Base-by-base conservation (phyloP, 495 filamentous ascomycete species). In the Rhypophila decipiens region DNA sequence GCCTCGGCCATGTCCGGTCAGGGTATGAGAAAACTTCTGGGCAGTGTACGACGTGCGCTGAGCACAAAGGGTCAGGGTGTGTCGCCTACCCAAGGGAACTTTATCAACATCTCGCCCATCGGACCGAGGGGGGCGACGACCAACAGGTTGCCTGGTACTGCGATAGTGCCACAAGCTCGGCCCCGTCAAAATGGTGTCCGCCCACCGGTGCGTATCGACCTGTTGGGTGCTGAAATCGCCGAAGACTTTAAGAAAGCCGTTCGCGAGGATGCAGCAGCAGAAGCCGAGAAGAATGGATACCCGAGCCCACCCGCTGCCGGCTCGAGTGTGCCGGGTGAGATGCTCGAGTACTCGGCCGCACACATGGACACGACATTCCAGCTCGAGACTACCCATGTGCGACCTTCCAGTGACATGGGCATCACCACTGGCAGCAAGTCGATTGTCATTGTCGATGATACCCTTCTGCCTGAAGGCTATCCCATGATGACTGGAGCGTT, bases 371-470 rank as follows among this genome's bases (percentile, higher is more conserved):
- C 49, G 0, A 45, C 64, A 27, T 61, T 57, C 8, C 31, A 36
- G n/a, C 31, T 53, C 13, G 42, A 44, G 2, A 45, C 51, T 33
- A 24, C 42, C 4, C 53, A 65, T 21, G 44, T 55, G 11, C 58
- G 67, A 13, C 65, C 69, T 3, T 51, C 50, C 10, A 74, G 71
- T 39, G 71, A 76, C 46, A 61, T 60, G 42, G 81, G 73, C 23
- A 71, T 94, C 24, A 91, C 88, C 0, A 74, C 72, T 31, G 87
- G 87, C 5, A 94, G 87, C 64, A 78, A 86, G 51, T 94, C 88
- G 0, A 93, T 96, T 52, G 79, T 94, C 23, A 93, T 96, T 54
- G 80, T 95, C 13, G 86, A 96, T 58, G 85, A 84, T 44, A 84
- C 82, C 3, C 21, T 53, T 2, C 47, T 73, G 17, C 60, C 66